Evolutionary conservation across 2,329 filamentous ascomycete species (phyloP).

Genomic region (Fusarium sp.): DNA sequence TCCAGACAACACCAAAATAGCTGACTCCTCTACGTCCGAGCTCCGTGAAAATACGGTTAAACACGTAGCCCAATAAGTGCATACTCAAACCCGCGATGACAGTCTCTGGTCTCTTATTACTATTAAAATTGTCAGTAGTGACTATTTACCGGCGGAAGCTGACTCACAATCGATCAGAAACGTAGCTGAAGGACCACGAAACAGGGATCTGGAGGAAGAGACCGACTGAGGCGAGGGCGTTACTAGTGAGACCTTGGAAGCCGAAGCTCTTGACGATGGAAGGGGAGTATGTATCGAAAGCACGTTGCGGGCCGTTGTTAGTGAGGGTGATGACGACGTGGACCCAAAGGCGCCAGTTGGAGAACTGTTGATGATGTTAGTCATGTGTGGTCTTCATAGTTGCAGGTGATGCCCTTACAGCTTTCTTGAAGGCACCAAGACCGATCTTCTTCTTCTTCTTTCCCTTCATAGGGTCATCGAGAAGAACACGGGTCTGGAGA

Average conservation of each 20-base stretch:
- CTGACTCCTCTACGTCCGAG: slow-evolving; percentile 55
- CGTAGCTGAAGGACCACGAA: slow-evolving; percentile 62
- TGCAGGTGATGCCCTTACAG: slow-evolving; percentile 43
- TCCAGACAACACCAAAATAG: slow-evolving; percentile 68
- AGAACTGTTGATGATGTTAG: neutral
- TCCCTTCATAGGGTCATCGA: slow-evolving; percentile 59
- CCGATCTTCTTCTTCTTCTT: slow-evolving; percentile 62
- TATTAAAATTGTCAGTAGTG: slow-evolving; percentile 5
- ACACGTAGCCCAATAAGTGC: slow-evolving; percentile 64
- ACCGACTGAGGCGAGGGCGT: slow-evolving; percentile 67
- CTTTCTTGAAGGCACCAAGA: slow-evolving; percentile 57
- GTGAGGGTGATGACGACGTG: slow-evolving; percentile 63
- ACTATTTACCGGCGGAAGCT: fast-evolving
- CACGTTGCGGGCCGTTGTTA: slow-evolving; percentile 61
- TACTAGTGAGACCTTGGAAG: slow-evolving; percentile 60
- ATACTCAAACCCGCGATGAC: slow-evolving; percentile 61
- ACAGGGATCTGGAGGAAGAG: slow-evolving; percentile 64
- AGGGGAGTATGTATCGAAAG: slow-evolving; percentile 65
- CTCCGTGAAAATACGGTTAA: slow-evolving; percentile 65
- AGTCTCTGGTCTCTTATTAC: slow-evolving; percentile 62
- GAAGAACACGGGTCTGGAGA: slow-evolving; percentile 54
- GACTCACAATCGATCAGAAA: slow-evolving; percentile 64
- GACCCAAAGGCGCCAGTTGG: slow-evolving; percentile 63
- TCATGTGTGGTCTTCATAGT: too few relatives aligned
- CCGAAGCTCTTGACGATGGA: slow-evolving; percentile 66